Percentiles rank a stretch among this genome's conserved stretches.
Conservation (phyloP, 1,284 basidiomycete genomes). For the Leccinum pachyderme region DNA sequence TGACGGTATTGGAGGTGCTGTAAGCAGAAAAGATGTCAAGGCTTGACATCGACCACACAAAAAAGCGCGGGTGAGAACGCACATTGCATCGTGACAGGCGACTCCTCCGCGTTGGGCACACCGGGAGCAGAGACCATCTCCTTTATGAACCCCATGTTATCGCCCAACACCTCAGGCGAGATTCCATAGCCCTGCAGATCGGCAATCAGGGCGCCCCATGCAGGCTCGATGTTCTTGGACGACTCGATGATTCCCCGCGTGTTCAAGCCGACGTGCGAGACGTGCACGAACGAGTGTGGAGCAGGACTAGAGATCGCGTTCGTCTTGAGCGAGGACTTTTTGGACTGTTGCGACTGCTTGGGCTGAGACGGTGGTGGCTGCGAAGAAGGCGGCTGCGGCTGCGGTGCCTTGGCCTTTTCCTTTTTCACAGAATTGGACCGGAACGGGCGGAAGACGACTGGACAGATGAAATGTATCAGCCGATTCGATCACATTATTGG, state of each 20-base stretch:
- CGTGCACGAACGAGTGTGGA: slow-evolving; percentile 78
- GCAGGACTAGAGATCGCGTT: slow-evolving; percentile 75
- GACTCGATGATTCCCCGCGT: slow-evolving; percentile 67
- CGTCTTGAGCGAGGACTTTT: slow-evolving; percentile 41
- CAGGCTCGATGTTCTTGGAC: slow-evolving; percentile 71
- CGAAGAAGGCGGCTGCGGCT: neutral
- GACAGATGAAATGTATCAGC: slow-evolving; percentile 1
- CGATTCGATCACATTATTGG: neutral
- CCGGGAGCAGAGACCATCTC: slow-evolving; percentile 51
- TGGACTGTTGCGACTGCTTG: slow-evolving; percentile 5
- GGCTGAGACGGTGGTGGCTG: neutral
- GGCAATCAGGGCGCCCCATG: slow-evolving; percentile 68
- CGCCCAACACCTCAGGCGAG: slow-evolving; percentile 48
- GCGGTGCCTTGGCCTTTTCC: slow-evolving; percentile 20
- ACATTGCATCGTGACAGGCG: slow-evolving; percentile 10
- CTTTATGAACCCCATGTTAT: slow-evolving; percentile 67
- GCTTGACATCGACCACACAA: neutral
- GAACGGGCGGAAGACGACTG: slow-evolving; percentile 32
- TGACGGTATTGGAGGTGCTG: slow-evolving; percentile 15
- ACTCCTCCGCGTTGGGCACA: neutral
- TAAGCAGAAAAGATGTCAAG: slow-evolving; percentile 3
- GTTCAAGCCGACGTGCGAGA: slow-evolving; percentile 84
- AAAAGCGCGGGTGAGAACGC: neutral
- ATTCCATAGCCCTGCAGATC: slow-evolving; percentile 65
- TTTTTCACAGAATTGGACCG: slow-evolving; percentile 22